These are phyloP conservation scores for Heliocybe sulcata DNA, from an alignment of 1,284 basidiomycete species.

Conservation along the genomic window DNA sequence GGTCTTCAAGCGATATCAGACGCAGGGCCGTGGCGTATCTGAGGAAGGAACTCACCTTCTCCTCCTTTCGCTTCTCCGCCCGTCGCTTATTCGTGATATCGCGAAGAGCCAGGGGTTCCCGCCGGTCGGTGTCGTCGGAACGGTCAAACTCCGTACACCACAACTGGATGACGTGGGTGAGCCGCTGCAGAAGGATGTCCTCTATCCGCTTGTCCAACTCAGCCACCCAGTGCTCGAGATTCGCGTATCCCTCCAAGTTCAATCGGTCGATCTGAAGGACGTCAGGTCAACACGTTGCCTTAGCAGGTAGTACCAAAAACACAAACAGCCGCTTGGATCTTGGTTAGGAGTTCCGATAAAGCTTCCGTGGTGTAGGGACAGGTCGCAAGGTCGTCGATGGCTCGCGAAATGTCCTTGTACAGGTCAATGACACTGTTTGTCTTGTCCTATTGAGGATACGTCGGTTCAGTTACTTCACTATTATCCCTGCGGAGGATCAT, in stretches of 20 bases:
- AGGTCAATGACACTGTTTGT: conserved; percentile 90
- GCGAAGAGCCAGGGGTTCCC: conserved; percentile 41
- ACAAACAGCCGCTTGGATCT: conserved; percentile 81
- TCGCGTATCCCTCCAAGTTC: conserved; percentile 95
- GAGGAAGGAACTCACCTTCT: conserved; percentile 45
- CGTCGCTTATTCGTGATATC: conserved; percentile 57
- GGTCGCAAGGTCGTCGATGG: conserved; percentile 81
- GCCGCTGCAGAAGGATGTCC: conserved; percentile 69
- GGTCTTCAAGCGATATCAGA: conserved; percentile 29
- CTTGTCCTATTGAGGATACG: conserved; percentile 64
- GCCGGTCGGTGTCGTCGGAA: conserved; percentile 56
- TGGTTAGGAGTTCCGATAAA: conserved; percentile 72
- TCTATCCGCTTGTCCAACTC: conserved; percentile 88
- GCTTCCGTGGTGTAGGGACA: conserved; percentile 83
- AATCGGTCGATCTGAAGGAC: conserved; percentile 76
- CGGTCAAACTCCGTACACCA: conserved; percentile 88
- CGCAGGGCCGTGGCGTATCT: conserved; percentile 4
- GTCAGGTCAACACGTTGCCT: conserved; percentile 1
- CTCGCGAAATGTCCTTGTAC: conserved; percentile 78
- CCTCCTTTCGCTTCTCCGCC: conserved; percentile 66
- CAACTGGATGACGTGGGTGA: conserved; percentile 74
- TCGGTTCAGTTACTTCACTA: background rate
- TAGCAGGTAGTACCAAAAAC: background rate
- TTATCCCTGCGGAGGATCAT: background rate
- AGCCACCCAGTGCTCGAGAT: conserved; percentile 94